These are phyloP conservation scores for Parsonsia alboflavescens DNA, from an alignment of 257 asterid genomes.

Conservation along the genomic window DNA sequence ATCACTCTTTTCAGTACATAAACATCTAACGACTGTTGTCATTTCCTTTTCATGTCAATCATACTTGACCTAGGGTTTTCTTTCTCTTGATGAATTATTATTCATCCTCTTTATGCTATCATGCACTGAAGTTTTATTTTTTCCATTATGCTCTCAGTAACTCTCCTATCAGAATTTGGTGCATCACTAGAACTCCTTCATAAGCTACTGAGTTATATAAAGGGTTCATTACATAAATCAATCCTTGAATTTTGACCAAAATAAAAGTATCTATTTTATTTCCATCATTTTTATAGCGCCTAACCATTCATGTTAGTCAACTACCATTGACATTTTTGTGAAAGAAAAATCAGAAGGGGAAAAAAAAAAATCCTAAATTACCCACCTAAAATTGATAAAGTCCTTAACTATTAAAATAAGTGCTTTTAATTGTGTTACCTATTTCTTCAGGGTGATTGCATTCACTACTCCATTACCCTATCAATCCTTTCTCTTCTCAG, in stretches of 20 bases:
- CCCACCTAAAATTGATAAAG: neutral
- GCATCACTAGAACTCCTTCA: neutral
- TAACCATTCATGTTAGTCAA: neutral
- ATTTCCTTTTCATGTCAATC: no score
- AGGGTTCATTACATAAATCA: neutral
- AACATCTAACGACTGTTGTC: no score
- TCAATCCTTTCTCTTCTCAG: neutral
- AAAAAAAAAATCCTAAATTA: no score
- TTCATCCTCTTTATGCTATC: no score
- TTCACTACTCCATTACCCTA: neutral
- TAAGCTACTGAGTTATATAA: neutral
- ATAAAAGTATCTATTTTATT: no score
- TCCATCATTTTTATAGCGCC: neutral
- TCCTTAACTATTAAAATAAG: no score
- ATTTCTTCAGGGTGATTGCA: neutral
- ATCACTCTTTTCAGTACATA: no score
- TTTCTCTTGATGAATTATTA: no score
- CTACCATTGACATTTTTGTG: neutral
- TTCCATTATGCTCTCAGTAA: no score
- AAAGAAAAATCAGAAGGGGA: neutral
- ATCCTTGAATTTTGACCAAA: neutral
- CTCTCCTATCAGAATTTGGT: neutral
- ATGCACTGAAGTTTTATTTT: no score
- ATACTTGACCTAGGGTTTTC: no score
- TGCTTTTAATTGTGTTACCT: neutral